A percentile compares a stretch with the other conserved stretches of the same genome.
phyloP scores from a whole-genome alignment of 2,329 filamentous ascomycete genomes.

The Tolypocladium guangdongense region DNA sequence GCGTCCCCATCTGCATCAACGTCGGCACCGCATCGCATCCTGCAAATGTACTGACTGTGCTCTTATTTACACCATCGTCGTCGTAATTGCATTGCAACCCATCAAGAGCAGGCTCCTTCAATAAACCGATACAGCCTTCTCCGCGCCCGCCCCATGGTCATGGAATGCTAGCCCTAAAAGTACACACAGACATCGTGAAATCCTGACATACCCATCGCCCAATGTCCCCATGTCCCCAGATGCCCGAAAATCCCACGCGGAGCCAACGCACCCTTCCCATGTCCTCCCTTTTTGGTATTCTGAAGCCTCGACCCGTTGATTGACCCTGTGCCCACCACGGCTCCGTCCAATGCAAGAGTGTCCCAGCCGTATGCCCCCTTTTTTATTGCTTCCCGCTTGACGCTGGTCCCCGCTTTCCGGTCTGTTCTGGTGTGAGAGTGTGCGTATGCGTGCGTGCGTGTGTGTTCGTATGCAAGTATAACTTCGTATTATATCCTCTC shows the following conservation, averaged over 20 bases:
- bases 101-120: background rate
- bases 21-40: background rate
- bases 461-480: background rate
- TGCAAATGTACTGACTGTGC: background rate
- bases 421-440: background rate
- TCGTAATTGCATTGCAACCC: background rate
- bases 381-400: background rate
- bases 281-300: background rate
- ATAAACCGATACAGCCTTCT: background rate
- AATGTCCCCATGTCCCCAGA: background rate
- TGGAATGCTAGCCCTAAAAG: background rate
- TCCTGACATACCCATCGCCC: background rate
- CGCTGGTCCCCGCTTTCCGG: background rate
- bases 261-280: background rate
- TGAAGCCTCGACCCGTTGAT: background rate
- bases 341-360: background rate
- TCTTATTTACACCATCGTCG: background rate
- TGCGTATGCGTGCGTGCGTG: background rate
- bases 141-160: background rate
- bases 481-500: background rate
- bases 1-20: background rate
- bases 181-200: background rate
- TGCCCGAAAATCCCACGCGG: background rate
- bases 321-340: background rate
- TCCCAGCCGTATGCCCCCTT: background rate